Evolutionary conservation across 2,329 filamentous ascomycete genomes (phyloP), one percentile per base, ranked within the genome.

Genomic region (Trichoderma cornu-damae): DNA sequence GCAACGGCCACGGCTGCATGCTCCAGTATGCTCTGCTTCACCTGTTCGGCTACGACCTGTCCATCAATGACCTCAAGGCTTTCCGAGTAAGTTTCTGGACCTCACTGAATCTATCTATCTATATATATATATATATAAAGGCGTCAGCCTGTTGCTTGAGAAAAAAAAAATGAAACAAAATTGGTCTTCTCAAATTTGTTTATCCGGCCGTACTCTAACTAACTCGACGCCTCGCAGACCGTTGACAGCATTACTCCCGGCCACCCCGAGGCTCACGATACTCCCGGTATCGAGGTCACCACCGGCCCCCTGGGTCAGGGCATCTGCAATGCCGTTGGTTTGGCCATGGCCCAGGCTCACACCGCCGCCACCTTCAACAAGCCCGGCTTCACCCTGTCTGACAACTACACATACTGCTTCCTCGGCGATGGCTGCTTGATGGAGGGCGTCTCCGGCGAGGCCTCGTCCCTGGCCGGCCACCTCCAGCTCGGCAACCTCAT

Each of bases 1-100:
- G 92, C 61, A 99, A 99, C 82, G 94, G 94, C 68, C 94, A 99
- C 79, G 94, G 88, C 68, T 99, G 94, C 85, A 96, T 99, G 92
- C 90, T 99, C 61, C 94, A 96, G 76, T 99, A 99, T 86, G 89
- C 93, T 70, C 84, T 99, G 67, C 88, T 99, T 69, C 94, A 99
- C 81, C 83, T 99, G 58, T 96, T 92, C 77, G 94, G 94, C 75
- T 99, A 96, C 75, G 84, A 78, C 63, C 68, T 99, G 67, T 83
- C 84, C 70, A 80, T 99, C 61, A 89, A 99, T 70, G 94, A 97
- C 77, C 76, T 99, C 67, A 99, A 97, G 86, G 78, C 80, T 68
- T 99, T 99, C 89, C 88, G 94, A 76, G 91, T 96, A 85, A 75
- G 90, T 81, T 59, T 35, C 20, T 18, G 20, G 18, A 44, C 16